phyloP scores from a whole-genome alignment of 805 yeast species.

The Candida oleophila region DNA sequence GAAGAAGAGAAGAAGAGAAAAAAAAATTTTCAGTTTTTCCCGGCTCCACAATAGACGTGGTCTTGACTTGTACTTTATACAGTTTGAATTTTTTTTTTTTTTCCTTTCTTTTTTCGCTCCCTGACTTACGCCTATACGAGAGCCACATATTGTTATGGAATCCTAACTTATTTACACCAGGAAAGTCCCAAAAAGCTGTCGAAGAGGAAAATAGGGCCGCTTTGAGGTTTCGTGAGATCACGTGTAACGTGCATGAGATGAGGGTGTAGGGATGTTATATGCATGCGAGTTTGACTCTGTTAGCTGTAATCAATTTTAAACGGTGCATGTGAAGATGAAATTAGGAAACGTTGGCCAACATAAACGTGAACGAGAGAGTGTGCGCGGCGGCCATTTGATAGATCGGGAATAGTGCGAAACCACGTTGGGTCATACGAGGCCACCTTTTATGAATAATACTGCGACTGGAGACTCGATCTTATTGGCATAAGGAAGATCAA shows the following conservation, averaged over 20 bases:
- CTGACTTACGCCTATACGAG: not conserved
- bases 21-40: not conserved
- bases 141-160: conserved; percentile 1
- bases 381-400: too few relatives aligned
- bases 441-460: too few relatives aligned
- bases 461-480: too few relatives aligned
- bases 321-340: conserved; percentile 4
- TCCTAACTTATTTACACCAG: not conserved
- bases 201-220: not conserved
- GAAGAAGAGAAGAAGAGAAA: not conserved
- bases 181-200: not conserved
- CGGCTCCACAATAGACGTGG: not conserved
- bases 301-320: not conserved
- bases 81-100: conserved; percentile 1
- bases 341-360: conserved; percentile 1
- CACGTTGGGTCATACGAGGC: too few relatives aligned
- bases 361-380: conserved; percentile 2
- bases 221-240: conserved; percentile 3
- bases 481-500: too few relatives aligned
- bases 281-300: conserved; percentile 1
- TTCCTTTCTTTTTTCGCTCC: not conserved
- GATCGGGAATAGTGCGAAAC: not conserved
- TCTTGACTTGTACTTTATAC: not conserved
- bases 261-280: conserved; percentile 1
- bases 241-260: not conserved